phyloP scores from a whole-genome alignment of 2,329 filamentous ascomycete species.

The Penicillium sp. region DNA sequence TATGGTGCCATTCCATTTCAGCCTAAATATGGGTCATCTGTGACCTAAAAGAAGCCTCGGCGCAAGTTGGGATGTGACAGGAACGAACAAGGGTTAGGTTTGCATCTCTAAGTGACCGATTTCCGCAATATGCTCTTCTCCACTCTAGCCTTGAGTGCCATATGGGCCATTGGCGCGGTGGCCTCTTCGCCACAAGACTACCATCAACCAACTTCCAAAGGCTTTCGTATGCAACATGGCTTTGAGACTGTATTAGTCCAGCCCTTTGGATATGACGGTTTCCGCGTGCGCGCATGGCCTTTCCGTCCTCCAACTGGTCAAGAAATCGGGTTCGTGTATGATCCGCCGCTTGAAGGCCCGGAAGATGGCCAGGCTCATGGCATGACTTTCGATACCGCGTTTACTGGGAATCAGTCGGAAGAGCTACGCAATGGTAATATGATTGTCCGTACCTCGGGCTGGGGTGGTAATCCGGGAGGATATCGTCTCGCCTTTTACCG shows the following conservation, averaged over 20 bases:
- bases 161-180: background rate
- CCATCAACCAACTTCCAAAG: background rate
- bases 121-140: constrained; percentile 2
- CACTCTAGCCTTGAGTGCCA: background rate
- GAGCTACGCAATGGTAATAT: constrained; percentile 40
- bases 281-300: constrained; percentile 42
- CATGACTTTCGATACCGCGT: constrained; percentile 33
- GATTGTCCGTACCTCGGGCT: constrained; percentile 34
- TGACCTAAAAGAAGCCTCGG: background rate
- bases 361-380: constrained; percentile 33
- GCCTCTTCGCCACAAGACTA: no score
- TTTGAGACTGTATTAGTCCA: constrained; percentile 42
- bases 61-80: background rate
- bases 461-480: no score
- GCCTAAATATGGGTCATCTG: background rate
- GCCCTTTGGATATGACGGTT: constrained; percentile 43
- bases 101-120: no score
- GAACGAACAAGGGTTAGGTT: background rate
- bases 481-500: background rate
- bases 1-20: background rate
- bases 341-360: constrained; percentile 41
- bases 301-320: constrained; percentile 36
- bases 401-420: constrained; percentile 31
- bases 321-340: constrained; percentile 41
- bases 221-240: constrained; percentile 38